phyloP scores from a whole-genome alignment of 805 yeast genomes.

The Geotrichum ghanense region DNA sequence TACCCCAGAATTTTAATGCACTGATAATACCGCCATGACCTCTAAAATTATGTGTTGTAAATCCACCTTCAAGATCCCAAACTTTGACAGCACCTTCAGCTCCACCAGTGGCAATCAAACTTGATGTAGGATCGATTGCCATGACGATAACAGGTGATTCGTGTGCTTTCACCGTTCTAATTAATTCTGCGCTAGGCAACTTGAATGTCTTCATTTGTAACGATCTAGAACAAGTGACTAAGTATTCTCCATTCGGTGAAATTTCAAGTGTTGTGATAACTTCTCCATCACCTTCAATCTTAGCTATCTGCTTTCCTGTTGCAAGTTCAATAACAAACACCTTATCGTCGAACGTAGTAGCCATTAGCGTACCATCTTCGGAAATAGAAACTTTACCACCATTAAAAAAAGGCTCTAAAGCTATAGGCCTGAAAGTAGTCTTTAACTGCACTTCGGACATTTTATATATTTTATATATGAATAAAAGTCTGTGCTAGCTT shows the following conservation, averaged over 20 bases:
- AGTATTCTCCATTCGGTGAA: conserved; percentile 59
- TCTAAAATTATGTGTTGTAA: conserved; percentile 75
- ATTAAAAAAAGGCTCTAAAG: conserved; percentile 72
- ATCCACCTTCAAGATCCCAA: conserved; percentile 85
- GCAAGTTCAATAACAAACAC: conserved; percentile 55
- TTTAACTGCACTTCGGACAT: conserved; percentile 16
- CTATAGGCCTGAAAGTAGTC: conserved; percentile 33
- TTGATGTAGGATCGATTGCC: conserved; percentile 66
- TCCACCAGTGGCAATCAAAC: conserved; percentile 86
- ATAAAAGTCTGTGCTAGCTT: too few relatives aligned
- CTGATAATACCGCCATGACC: conserved; percentile 91
- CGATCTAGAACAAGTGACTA: conserved; percentile 73
- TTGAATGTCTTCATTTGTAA: conserved; percentile 65
- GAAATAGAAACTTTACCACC: conserved; percentile 76
- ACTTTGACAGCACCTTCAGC: conserved; percentile 88
- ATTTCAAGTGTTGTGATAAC: conserved; percentile 61
- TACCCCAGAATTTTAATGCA: conserved; percentile 64
- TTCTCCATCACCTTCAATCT: conserved; percentile 77
- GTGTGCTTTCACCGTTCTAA: conserved; percentile 29
- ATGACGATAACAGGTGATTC: conserved; percentile 74
- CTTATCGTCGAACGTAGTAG: conserved; percentile 73
- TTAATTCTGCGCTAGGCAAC: conserved; percentile 23
- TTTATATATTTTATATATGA: too few relatives aligned
- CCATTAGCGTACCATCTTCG: conserved; percentile 48
- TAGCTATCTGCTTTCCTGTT: conserved; percentile 46